These are phyloP conservation scores for Kuraishia ogatae DNA, from an alignment of 805 yeast species.

Conservation along the genomic window DNA sequence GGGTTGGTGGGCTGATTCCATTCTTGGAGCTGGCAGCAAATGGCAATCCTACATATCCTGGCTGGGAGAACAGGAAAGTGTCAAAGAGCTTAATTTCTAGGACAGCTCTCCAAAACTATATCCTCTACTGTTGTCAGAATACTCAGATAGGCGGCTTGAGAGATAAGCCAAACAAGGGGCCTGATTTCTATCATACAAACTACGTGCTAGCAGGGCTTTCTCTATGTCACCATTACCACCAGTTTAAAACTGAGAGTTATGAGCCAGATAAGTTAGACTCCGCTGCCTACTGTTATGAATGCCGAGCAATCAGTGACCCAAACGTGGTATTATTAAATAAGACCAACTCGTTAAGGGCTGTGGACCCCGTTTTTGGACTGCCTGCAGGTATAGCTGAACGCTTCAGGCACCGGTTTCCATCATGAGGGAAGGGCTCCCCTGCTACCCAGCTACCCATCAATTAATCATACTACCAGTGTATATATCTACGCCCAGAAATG, in stretches of 20 bases:
- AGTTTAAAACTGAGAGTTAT: conserved; percentile 10
- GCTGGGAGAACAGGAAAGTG: not conserved
- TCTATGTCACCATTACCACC: conserved; percentile 38
- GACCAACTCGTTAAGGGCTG: conserved; percentile 15
- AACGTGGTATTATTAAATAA: conserved; percentile 12
- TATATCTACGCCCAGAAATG: no score
- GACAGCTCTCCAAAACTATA: conserved; percentile 52
- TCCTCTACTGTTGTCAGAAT: conserved; percentile 70
- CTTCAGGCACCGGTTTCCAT: not conserved
- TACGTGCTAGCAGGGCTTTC: conserved; percentile 75
- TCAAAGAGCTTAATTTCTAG: conserved; percentile 32
- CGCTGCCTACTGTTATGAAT: conserved; percentile 20
- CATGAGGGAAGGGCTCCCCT: no score
- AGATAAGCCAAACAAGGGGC: conserved; percentile 77
- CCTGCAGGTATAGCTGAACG: conserved; percentile 21
- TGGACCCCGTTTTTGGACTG: conserved; percentile 55
- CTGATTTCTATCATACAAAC: conserved; percentile 90
- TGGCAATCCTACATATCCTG: conserved; percentile 8
- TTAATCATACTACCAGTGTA: not conserved
- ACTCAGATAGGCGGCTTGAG: conserved; percentile 58
- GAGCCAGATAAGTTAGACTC: conserved; percentile 4
- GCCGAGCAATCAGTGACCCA: conserved; percentile 10
- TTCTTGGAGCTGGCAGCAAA: conserved; percentile 46
- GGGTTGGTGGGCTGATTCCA: conserved; percentile 81
- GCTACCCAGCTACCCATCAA: not conserved